These are phyloP conservation scores for Cryphonectria nitschkei DNA, from an alignment of 2,329 filamentous ascomycete species.

Conservation along the genomic window DNA sequence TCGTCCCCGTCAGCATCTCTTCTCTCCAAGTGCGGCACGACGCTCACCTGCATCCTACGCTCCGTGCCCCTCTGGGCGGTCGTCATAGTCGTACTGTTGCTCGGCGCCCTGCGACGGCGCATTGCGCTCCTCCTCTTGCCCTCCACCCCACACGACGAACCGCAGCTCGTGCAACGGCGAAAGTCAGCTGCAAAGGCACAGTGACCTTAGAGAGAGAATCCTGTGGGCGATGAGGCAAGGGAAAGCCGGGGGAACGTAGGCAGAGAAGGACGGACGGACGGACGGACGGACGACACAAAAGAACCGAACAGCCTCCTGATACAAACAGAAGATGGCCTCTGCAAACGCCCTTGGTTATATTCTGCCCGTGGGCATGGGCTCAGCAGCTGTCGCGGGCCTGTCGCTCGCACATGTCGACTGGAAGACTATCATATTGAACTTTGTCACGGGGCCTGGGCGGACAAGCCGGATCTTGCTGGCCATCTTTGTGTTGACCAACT, in stretches of 20 bases:
- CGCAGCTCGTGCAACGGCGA: neutral
- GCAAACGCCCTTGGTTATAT: conserved; percentile 34
- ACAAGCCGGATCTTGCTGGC: conserved; percentile 57
- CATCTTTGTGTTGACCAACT: conserved; percentile 63
- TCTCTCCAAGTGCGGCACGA: conserved; percentile 48
- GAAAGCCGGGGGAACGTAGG: neutral
- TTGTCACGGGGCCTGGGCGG: conserved; percentile 58
- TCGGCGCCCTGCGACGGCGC: conserved; percentile 40
- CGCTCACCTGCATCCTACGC: conserved; percentile 46
- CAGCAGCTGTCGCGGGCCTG: conserved; percentile 49
- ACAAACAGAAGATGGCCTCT: conserved; percentile 19
- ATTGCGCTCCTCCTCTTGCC: conserved; percentile 26
- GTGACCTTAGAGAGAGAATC: neutral
- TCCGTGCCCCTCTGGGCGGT: conserved; percentile 48
- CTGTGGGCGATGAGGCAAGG: neutral
- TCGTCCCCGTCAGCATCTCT: conserved; percentile 31
- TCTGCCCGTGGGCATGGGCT: conserved; percentile 46
- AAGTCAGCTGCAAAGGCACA: neutral
- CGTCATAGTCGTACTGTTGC: conserved; percentile 42
- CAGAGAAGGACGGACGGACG: neutral
- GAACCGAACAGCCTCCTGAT: no score
- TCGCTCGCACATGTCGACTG: conserved; percentile 49
- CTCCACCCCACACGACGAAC: neutral
- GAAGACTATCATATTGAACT: conserved; percentile 42
- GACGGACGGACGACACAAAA: no score